Conservation (phyloP, 257 asterid genomes). For the Phtheirospermum japonicum region DNA sequence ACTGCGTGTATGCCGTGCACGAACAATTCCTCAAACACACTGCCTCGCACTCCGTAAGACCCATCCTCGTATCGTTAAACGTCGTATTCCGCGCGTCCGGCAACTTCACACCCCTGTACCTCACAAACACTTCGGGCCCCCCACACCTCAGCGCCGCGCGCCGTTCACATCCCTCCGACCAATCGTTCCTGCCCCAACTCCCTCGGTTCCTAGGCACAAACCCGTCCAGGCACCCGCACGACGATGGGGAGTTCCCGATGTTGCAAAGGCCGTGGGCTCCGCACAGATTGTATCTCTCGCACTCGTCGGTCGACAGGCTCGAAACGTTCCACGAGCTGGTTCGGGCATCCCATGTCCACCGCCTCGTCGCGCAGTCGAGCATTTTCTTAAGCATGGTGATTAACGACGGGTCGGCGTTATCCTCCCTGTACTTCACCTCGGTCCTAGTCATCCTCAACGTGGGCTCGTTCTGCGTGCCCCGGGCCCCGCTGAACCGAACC, state of each 20-base stretch:
- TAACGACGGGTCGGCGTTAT: constrained; percentile 32
- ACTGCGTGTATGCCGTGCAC: constrained; percentile 17
- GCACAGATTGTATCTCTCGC: constrained; percentile 33
- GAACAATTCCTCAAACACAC: constrained; percentile 19
- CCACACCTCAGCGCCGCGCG: constrained; percentile 13
- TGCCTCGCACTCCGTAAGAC: constrained; percentile 14
- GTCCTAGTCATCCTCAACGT: background rate
- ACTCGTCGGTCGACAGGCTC: constrained; percentile 27
- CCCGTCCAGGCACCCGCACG: constrained; percentile 18
- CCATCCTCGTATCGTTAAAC: constrained; percentile 17
- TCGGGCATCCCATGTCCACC: constrained; percentile 33
- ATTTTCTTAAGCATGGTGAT: constrained; percentile 22
- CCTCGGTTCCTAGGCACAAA: background rate
- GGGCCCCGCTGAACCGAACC: constrained; percentile 37
- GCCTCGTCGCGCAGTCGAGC: constrained; percentile 19
- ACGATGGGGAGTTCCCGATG: background rate
- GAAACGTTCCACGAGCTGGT: constrained; percentile 25
- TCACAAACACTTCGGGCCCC: constrained; percentile 19
- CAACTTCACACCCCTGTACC: constrained; percentile 3
- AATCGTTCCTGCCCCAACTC: constrained; percentile 9
- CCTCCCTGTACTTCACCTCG: background rate
- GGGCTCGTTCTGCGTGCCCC: too few species aligned
- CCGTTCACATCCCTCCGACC: constrained; percentile 18
- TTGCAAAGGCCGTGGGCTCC: constrained; percentile 25
- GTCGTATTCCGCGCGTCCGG: constrained; percentile 12